Evolutionary conservation across 176 grass and related monocot species (phyloP).

Genomic region (Oropetium thomaeum): DNA sequence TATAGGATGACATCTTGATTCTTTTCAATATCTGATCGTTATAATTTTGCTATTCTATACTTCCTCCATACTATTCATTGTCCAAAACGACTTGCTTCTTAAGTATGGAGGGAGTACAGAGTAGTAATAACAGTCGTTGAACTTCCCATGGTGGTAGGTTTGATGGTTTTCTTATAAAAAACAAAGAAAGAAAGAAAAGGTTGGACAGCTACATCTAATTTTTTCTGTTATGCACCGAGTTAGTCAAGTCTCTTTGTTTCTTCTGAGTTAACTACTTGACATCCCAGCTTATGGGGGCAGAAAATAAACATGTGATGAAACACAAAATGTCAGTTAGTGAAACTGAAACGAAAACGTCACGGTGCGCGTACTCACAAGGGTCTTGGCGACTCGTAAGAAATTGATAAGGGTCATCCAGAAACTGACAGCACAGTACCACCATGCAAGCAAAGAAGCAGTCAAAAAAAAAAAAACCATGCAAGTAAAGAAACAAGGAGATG

Average conservation of each 20-base stretch:
- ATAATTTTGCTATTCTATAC: constrained; percentile 9
- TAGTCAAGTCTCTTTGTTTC: neutral
- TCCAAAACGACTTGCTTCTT: too few species aligned
- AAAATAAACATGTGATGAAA: neutral
- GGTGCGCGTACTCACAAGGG: neutral
- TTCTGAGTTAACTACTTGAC: neutral
- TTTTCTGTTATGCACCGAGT: too few species aligned
- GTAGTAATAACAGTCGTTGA: neutral
- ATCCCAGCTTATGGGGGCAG: neutral
- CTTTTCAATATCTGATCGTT: constrained; percentile 7
- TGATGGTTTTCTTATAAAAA: neutral
- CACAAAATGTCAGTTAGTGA: neutral
- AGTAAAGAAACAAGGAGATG: neutral
- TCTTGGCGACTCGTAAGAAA: neutral
- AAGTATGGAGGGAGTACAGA: too few species aligned
- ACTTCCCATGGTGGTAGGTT: constrained; percentile 1
- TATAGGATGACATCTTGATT: constrained; percentile 51
- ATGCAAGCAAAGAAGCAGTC: neutral
- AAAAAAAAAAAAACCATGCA: neutral
- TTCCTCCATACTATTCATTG: too few species aligned
- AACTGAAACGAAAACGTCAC: neutral
- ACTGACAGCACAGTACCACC: neutral
- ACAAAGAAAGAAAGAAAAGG: neutral
- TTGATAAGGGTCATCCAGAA: neutral
- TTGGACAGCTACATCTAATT: neutral